A percentile compares a stretch with the other conserved stretches of the same genome.
phyloP scores from a whole-genome alignment of 2,329 filamentous ascomycete genomes.

The Diaporthe ilicicola region DNA sequence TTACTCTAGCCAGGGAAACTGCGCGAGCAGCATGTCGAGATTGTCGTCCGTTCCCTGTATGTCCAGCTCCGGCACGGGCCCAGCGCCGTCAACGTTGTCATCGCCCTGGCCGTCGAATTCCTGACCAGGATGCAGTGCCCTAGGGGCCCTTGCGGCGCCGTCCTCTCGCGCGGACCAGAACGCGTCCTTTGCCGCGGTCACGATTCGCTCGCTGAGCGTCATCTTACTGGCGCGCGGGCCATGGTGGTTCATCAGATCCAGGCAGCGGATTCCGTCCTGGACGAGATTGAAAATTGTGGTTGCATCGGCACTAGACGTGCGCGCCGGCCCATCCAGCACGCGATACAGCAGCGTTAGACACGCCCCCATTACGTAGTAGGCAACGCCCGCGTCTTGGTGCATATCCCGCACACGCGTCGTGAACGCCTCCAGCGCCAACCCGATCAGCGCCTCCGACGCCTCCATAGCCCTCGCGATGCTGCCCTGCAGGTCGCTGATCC shows the following conservation, averaged over 20 bases:
- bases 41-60: neutral
- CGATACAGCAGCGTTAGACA: neutral
- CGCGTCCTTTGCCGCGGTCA: neutral
- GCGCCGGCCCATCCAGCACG: neutral
- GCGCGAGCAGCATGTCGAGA: neutral
- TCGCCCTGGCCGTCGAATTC: neutral
- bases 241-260: neutral
- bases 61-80: neutral
- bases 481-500: neutral
- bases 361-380: neutral
- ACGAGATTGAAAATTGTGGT: neutral
- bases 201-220: neutral
- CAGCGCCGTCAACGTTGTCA: neutral
- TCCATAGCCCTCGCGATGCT: neutral
- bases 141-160: neutral
- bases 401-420: neutral
- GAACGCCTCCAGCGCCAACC: neutral
- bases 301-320: neutral
- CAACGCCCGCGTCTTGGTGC: neutral
- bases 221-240: neutral
- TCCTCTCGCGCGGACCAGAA: neutral
- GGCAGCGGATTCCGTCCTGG: neutral
- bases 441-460: neutral
- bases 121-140: neutral
- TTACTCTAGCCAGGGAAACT: constrained; percentile 4